Evolutionary conservation across 495 filamentous ascomycete species (phyloP), one percentile per base, ranked within the genome.

Genomic region (Tuber melanosporum): DNA sequence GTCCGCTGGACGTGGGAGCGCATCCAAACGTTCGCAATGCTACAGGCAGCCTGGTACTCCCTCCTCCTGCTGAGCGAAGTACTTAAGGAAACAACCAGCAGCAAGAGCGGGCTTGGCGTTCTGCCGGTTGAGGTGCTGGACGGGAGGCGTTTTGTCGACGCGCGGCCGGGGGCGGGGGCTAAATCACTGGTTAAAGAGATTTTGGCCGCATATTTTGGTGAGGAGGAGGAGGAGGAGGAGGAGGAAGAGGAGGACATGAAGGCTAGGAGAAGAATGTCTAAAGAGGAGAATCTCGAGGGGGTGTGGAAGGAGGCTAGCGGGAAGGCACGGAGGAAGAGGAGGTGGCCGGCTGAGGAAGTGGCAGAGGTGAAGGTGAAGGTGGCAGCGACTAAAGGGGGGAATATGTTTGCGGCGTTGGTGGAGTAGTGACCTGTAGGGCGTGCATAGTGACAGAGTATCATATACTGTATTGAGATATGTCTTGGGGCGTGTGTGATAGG

Each of bases 41-140:
- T 75, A 7, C 80, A 82, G 74, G 81, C 81, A 0, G 80, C 72
- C 6, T 82, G 81, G 81, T 82, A 82, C 69, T 82, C 81, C 3
- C 71, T 82, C 5, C 77, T 82, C 0, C 1, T 82, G 8, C 45
- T 82, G 14, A 74, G 81, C 41, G 80, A 82, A 43, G 80, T 73
- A 0, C 4, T 80, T 9, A 41, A 20, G 19, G 44, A 74, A 14
- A 77, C 46, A 20, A 57, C 44, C 1, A 17, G n/a, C 32, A 8
- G 66, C 22, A 39, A 14, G 14, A 26, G 10, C 22, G 9, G 41
- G 12, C 19, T 80, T 7, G 32, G 17, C 8, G 20, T 22, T 3
- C 69, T 71, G 0, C 78, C 72, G 9, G 69, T 75, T 1, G 78
- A 66, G 6, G 71, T 71, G 62, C 47, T 81, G 17, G 75, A 81